These are phyloP conservation scores for Pyrenophora tritici-repentis DNA, from an alignment of 2,329 filamentous ascomycete genomes.

Conservation along the genomic window DNA sequence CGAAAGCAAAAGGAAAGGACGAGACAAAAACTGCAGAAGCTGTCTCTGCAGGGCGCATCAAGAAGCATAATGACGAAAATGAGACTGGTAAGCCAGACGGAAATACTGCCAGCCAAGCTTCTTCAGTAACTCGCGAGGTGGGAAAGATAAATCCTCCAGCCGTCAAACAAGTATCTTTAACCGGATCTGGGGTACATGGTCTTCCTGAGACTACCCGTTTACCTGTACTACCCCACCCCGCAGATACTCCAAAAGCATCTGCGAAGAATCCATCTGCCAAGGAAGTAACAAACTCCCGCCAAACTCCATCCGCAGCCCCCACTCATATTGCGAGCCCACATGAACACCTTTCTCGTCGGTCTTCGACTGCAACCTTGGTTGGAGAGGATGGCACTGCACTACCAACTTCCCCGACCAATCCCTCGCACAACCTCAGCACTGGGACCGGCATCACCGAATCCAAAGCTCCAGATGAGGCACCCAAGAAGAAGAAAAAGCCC, in stretches of 20 bases:
- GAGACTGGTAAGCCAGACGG: conserved; percentile 16
- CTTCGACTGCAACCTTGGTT: conserved; percentile 12
- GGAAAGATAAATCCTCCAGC: conserved; percentile 8
- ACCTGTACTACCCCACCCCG: neutral
- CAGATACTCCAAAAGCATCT: neutral
- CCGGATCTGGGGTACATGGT: conserved; percentile 6
- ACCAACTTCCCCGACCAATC: conserved; percentile 1
- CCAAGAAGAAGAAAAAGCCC: conserved; percentile 31
- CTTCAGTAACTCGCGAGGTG: conserved; percentile 23
- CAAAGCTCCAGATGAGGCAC: neutral
- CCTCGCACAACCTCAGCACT: neutral
- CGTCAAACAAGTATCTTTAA: neutral
- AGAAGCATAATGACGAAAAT: neutral
- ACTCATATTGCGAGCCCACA: conserved; percentile 3
- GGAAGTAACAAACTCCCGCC: conserved; percentile 4
- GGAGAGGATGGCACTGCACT: neutral
- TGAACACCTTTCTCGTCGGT: neutral
- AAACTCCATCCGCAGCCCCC: neutral
- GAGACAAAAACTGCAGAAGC: neutral
- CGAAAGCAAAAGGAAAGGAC: conserved; percentile 7
- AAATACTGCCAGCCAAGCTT: conserved; percentile 13
- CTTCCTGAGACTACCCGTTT: conserved; percentile 7
- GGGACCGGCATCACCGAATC: neutral
- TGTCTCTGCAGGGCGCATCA: neutral
- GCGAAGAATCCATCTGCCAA: conserved; percentile 8